These are phyloP conservation scores for Diatrype stigma DNA, from an alignment of 2,329 filamentous ascomycete species.

Conservation along the genomic window DNA sequence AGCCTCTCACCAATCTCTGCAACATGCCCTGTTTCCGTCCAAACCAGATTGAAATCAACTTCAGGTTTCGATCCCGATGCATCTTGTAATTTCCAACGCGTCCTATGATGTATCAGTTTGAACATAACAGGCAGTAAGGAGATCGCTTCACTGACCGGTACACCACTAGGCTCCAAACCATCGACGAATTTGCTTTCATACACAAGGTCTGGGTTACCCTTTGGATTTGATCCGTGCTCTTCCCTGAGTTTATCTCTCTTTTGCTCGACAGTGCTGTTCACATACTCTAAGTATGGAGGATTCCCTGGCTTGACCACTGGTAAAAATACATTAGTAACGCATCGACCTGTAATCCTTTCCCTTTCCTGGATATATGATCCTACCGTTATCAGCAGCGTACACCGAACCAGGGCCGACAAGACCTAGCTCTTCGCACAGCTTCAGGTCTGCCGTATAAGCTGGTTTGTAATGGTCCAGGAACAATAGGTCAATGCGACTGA, in stretches of 20 bases:
- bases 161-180: slow-evolving; percentile 65
- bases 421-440: slow-evolving; percentile 68
- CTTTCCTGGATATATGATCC: slow-evolving; percentile 1
- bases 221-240: slow-evolving; percentile 21
- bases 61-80: slow-evolving; percentile 30
- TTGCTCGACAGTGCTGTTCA: slow-evolving; percentile 58
- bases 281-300: slow-evolving; percentile 66
- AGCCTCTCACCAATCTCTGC: too few relatives aligned
- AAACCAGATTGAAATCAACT: too few relatives aligned
- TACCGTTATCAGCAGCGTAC: slow-evolving; percentile 61
- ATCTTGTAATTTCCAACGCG: slow-evolving; percentile 62
- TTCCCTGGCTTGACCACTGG: slow-evolving; percentile 65
- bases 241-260: slow-evolving; percentile 46
- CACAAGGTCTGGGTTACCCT: slow-evolving; percentile 59
- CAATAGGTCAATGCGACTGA: slow-evolving; percentile 63
- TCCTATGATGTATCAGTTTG: slow-evolving; percentile 43
- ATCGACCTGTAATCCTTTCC: background rate
- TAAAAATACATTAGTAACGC: background rate
- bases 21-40: too few relatives aligned
- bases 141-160: slow-evolving; percentile 47
- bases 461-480: slow-evolving; percentile 82
- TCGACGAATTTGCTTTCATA: slow-evolving; percentile 62
- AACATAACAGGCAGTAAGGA: background rate
- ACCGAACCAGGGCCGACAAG: slow-evolving; percentile 60
- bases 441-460: slow-evolving; percentile 68